Conservation (phyloP, 2,329 filamentous ascomycete genomes). For the Nannizziopsis arthrosporioides region DNA sequence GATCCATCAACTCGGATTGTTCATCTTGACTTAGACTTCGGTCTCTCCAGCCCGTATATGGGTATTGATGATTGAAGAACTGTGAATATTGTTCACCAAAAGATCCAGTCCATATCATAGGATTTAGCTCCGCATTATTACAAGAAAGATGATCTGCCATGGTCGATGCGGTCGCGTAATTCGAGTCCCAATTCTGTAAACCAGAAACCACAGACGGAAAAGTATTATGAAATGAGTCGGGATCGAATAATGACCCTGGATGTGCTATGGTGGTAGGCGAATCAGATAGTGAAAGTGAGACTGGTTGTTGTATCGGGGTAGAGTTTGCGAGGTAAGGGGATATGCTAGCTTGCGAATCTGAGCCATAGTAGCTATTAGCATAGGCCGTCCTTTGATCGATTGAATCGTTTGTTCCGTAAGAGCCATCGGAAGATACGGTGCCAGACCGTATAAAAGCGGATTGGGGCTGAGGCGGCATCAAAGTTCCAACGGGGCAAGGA, state of each 20-base stretch:
- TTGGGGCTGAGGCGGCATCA: slow-evolving; percentile 3
- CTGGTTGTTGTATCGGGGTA: slow-evolving; percentile 11
- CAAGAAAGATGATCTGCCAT: slow-evolving; percentile 28
- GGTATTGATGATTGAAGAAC: slow-evolving; percentile 37
- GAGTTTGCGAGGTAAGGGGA: neutral
- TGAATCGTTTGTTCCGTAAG: neutral
- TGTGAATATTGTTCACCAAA: slow-evolving; percentile 39
- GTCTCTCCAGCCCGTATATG: slow-evolving; percentile 43
- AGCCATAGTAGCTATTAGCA: neutral
- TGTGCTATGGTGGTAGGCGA: neutral
- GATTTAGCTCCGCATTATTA: slow-evolving; percentile 26
- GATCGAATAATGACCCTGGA: slow-evolving; percentile 23
- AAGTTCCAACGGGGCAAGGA: slow-evolving; percentile 25
- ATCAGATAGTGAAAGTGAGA: slow-evolving; percentile 17
- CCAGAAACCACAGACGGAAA: slow-evolving; percentile 33
- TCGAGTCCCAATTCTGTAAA: slow-evolving; percentile 33
- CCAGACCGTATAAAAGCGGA: neutral
- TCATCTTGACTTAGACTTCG: slow-evolving; percentile 65
- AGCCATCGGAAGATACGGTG: slow-evolving; percentile 3
- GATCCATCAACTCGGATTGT: slow-evolving; percentile 70
- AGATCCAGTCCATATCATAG: slow-evolving; percentile 32
- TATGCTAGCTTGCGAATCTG: slow-evolving; percentile 16
- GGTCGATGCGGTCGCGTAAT: slow-evolving; percentile 29
- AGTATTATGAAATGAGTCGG: slow-evolving; percentile 29
- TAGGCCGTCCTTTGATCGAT: neutral